These are phyloP conservation scores for Thraustochytrium sp. DNA, from an alignment of 352 stramenopile genomes.

Conservation along the genomic window DNA sequence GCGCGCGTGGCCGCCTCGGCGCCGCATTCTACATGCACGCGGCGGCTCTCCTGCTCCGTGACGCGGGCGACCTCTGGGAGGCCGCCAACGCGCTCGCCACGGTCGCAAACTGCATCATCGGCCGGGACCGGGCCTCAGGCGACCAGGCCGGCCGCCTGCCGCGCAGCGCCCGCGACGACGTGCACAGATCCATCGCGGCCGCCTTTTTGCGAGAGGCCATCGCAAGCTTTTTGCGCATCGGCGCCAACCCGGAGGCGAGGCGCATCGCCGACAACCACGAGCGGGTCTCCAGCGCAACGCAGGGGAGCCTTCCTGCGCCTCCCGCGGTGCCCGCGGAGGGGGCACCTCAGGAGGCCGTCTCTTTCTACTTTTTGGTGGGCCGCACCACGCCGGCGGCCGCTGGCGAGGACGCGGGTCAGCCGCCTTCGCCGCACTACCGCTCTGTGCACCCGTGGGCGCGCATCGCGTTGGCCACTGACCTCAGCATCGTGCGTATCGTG, in stretches of 20 bases:
- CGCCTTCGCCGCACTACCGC: background rate
- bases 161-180: background rate
- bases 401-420: too few relatives aligned
- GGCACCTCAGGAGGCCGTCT: conserved; percentile 19
- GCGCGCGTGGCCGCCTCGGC: background rate
- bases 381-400: too few relatives aligned
- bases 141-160: background rate
- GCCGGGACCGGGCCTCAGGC: background rate
- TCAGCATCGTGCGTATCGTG: conserved; percentile 15
- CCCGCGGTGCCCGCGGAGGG: too few relatives aligned
- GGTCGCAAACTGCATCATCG: conserved; percentile 30
- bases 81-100: conserved; percentile 13
- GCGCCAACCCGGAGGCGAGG: background rate
- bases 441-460: background rate
- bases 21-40: conserved; percentile 18
- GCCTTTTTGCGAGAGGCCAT: conserved; percentile 1
- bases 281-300: too few relatives aligned
- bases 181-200: background rate
- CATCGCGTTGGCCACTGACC: background rate
- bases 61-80: conserved; percentile 18
- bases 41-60: background rate
- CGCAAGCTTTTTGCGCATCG: background rate
- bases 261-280: conserved; percentile 4
- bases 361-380: conserved; percentile 34
- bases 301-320: too few relatives aligned